Evolutionary conservation across 371 early-diverging fungal genomes (phyloP), one percentile per base, ranked within the genome.

Genomic region (Mortierella sp.): DNA sequence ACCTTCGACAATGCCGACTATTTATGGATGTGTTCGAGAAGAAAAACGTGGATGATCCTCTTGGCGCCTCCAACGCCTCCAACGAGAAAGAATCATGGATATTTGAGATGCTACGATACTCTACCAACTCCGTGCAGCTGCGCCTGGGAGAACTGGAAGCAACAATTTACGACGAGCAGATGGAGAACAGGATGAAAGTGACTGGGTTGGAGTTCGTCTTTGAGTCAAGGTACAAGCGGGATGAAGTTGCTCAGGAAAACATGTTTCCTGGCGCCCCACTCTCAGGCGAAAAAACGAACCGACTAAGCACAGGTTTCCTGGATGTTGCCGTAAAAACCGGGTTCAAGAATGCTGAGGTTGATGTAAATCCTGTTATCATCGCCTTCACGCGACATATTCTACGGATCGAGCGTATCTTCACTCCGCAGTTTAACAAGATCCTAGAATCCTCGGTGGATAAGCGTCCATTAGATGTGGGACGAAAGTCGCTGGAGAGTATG

Each of bases 341-440:
- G n/a, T 58, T 90, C 29, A 84, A 80, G 10, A 76, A 73, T 5
- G 80, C 90, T 5, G 73, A 80, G 22, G 63, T 87, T 27, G 80
- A 80, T 22, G 78, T 86, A 28, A 88, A 90, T 56, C 92, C 91
- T 0, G 86, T 88, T 16, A 80, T 94, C 48, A 71, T 94, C 24
- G 91, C 91, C 0, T 90, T 92, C 69, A 83, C 89, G 3, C 82
- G 87, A 14, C 92, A 92, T 61, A 88, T 89, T 73, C 68, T 91
- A 7, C 79, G 87, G 31, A 91, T 93, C 2, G 90, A 93, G 57
- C 83, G 90, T n/a, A 86, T 89, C 12, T 91, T 92, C 58, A 79
- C 83, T 0, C 76, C 85, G 5, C 88, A 86, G 56, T 69, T 76
- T 43, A 69, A 65, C 44, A 76, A 76, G 55, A 64, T 76, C 29